Base-by-base conservation (phyloP, 2,329 filamentous ascomycete genomes). In the Microcyclospora tardicrescens region DNA sequence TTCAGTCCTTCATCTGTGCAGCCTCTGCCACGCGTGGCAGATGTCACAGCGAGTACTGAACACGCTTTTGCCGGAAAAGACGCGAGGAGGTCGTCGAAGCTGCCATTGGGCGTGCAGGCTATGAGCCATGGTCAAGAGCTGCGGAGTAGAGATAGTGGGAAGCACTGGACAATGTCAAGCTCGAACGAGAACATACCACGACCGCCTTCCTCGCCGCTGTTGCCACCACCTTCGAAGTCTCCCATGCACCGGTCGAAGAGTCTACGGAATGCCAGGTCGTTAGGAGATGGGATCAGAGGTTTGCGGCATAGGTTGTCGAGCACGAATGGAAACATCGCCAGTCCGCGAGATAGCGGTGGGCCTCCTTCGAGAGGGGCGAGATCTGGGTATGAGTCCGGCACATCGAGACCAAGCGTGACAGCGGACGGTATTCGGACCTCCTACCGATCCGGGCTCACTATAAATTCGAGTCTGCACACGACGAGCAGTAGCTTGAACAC, bases 401-500 rank as follows among this genome's bases (percentile, higher is more conserved):
- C 54, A 54, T 35, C 57, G 55, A 6, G 59, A 60, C 35, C 55
- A 35, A 49, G 43, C 31, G 27, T 37, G 27, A 36, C 39, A 2
- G 12, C 28, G 6, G 45, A 50, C 24, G 60, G 70, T 43, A 57
- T 70, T 16, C 66, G 76, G 16, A 68, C 71, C 11, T 79, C 75
- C 45, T 68, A 73, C 46, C 68, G 74, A 38, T 80, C 76, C 3
- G 71, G 67, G 16, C 61, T 75, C 55, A 80, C 76, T 3, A 73
- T 61, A 43, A 58, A 68, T 39, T 79, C 75, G 12, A 78, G 73
- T 52, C 61, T 68, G 31, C 61, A 72, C 36, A 71, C 72, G 33
- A 54, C 65, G 6, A 72, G 73, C 38, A 93, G 84, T 58, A 94
- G 86, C 54, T 70, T 91, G 36, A 59, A 80, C 46, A 91, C 85